A percentile compares a stretch with the other conserved stretches of the same genome.
Conservation (phyloP, 2,329 filamentous ascomycete species). For the Cladosporium sphaerospermum region DNA sequence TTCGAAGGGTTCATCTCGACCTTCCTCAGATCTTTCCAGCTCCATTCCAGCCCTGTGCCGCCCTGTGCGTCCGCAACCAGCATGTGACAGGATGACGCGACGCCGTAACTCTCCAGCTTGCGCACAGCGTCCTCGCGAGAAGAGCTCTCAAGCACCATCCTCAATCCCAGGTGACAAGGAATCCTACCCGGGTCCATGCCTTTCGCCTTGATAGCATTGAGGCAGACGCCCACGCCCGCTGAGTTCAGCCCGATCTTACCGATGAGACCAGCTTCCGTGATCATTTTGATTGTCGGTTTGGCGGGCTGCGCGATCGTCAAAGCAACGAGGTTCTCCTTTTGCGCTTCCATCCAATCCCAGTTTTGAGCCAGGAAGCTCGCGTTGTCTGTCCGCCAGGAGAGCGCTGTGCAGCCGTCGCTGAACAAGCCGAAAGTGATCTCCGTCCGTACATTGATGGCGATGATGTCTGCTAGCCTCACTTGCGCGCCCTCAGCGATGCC, state of each 20-base stretch:
- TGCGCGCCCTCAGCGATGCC: slow-evolving; percentile 50
- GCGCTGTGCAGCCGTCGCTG: slow-evolving; percentile 52
- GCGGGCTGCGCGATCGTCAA: slow-evolving; percentile 39
- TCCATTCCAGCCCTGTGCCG: slow-evolving; percentile 47
- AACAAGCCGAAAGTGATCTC: slow-evolving; percentile 55
- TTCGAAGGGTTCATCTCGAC: slow-evolving; percentile 28
- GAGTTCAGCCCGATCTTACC: slow-evolving; percentile 62
- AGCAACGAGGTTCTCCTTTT: slow-evolving; percentile 46
- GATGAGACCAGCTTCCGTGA: slow-evolving; percentile 57
- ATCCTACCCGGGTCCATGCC: slow-evolving; percentile 48
- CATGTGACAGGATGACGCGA: slow-evolving; percentile 51
- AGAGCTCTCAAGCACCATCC: slow-evolving; percentile 48
- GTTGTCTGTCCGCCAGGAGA: slow-evolving; percentile 39
- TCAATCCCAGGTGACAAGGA: slow-evolving; percentile 57
- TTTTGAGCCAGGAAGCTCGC: slow-evolving; percentile 48
- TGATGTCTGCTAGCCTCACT: slow-evolving; percentile 44
- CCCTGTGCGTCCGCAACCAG: slow-evolving; percentile 45
- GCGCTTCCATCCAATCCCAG: slow-evolving; percentile 54
- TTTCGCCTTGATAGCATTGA: slow-evolving; percentile 56
- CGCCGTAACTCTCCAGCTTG: slow-evolving; percentile 40
- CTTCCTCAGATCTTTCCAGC: slow-evolving; percentile 28
- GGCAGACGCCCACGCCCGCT: slow-evolving; percentile 50
- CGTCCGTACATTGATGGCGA: slow-evolving; percentile 53
- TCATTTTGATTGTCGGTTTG: slow-evolving; percentile 47
- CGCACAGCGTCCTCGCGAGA: slow-evolving; percentile 43